Base-by-base conservation (phyloP, 1,139 yeast genomes). In the Yamadazyma oceani region DNA sequence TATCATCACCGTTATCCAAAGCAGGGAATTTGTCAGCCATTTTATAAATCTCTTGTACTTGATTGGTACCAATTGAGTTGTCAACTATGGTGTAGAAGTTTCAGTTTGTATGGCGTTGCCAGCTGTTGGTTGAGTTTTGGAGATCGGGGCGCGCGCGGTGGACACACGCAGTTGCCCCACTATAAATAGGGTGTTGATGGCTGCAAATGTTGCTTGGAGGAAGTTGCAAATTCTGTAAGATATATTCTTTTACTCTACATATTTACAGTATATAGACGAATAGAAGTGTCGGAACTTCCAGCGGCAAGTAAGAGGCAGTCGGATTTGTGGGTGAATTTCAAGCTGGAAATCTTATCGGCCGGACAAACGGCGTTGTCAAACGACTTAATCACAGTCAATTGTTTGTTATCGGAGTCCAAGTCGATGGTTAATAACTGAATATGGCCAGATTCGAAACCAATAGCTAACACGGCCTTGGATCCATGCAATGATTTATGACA, bases 11-110 rank as follows among this genome's bases (percentile, higher is more conserved):
- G 35, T 75, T 73, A 42, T 84, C 90, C 51, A 89, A 74, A 43
- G 87, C 87, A 32, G 96, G 96, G 62, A 84, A 90, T 61, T 85
- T 85, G 53, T 86, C 90, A 51, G 92, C 83, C 95, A 86, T 86
- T 62, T 28, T 7, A 19, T 27, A 21, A 6, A 4, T 5, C 10
- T 3, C 9, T 7, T 27, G 21, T 15, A 14, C n/a, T n/a, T 27
- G 21, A 17, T 16, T 27, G 19, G 13, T 6, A 19, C 8, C 21
- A 19, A 19, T 19, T 19, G 21, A n/a, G n/a, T n/a, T n/a, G n/a
- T n/a, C n/a, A n/a, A n/a, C n/a, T n/a, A n/a, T n/a, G n/a, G n/a
- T n/a, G n/a, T n/a, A n/a, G n/a, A n/a, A n/a, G n/a, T n/a, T n/a
- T n/a, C n/a, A n/a, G n/a, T n/a, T 19, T 19, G 8, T 5, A 6